Conservation (phyloP, 495 filamentous ascomycete species). For the Pyronema omphalodes region DNA sequence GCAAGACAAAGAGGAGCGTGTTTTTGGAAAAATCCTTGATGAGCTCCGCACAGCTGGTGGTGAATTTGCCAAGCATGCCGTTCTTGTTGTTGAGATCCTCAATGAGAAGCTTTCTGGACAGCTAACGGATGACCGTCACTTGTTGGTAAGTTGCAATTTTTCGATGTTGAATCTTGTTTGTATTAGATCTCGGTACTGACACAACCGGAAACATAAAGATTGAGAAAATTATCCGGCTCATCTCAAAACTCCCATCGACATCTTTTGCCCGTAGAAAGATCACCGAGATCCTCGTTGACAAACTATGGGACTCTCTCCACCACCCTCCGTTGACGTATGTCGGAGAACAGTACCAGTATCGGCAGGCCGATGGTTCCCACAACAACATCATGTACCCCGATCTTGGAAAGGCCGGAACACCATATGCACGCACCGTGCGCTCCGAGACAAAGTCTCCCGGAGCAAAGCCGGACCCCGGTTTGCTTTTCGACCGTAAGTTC, state of each 20-base stretch:
- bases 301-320: conserved; percentile 45
- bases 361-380: conserved; percentile 48
- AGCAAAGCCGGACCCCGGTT: conserved; percentile 44
- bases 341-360: conserved; percentile 33
- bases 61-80: neutral
- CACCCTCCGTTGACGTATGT: conserved; percentile 46
- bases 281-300: conserved; percentile 25
- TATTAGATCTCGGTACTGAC: neutral
- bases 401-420: conserved; percentile 30
- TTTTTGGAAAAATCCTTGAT: too few species aligned
- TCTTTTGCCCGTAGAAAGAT: conserved; percentile 9
- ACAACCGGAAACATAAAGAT: conserved; percentile 4
- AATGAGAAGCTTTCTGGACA: conserved; percentile 3
- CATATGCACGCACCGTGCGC: conserved; percentile 25
- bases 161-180: neutral
- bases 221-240: conserved; percentile 12
- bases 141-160: conserved; percentile 7
- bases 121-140: conserved; percentile 6
- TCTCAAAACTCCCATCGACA: conserved; percentile 6
- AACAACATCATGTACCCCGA: conserved; percentile 35
- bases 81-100: conserved; percentile 2
- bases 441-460: conserved; percentile 10
- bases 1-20: too few species aligned
- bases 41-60: too few species aligned
- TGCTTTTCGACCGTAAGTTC: conserved; percentile 47